phyloP scores from a whole-genome alignment of 192 early-diverging fungal species.

The Coemansia sp. region DNA sequence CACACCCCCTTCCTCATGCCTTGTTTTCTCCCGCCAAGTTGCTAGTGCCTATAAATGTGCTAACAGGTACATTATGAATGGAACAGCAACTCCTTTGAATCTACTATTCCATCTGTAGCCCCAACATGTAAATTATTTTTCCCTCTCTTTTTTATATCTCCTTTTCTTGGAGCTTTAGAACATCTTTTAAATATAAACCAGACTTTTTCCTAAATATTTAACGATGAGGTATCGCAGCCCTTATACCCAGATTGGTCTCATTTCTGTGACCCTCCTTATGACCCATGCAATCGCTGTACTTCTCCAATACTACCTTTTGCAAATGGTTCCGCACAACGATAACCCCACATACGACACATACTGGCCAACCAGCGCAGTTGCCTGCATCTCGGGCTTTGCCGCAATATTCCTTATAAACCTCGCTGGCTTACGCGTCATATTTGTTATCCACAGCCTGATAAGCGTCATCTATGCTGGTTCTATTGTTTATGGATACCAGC shows the following conservation, averaged over 20 bases:
- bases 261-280: constrained; percentile 21
- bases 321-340: constrained; percentile 17
- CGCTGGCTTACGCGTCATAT: constrained; percentile 23
- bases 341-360: constrained; percentile 34
- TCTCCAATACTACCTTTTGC: constrained; percentile 22
- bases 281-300: constrained; percentile 23
- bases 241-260: constrained; percentile 26
- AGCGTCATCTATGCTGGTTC: constrained; percentile 29
- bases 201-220: neutral
- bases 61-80: neutral
- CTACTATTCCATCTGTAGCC: neutral
- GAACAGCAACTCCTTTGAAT: neutral
- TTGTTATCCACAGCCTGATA: constrained; percentile 22
- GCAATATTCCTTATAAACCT: constrained; percentile 37
- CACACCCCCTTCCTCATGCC: too few relatives aligned
- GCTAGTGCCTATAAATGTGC: neutral
- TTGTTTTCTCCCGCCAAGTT: too few relatives aligned
- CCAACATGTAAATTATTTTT: neutral
- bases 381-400: constrained; percentile 29
- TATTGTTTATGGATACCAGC: constrained; percentile 19
- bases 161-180: neutral
- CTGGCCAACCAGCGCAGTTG: constrained; percentile 26
- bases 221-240: constrained; percentile 31
- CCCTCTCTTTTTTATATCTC: neutral
- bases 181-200: neutral